phyloP scores from a whole-genome alignment of 2,329 filamentous ascomycete species.

The Trichoderma cornu-damae region DNA sequence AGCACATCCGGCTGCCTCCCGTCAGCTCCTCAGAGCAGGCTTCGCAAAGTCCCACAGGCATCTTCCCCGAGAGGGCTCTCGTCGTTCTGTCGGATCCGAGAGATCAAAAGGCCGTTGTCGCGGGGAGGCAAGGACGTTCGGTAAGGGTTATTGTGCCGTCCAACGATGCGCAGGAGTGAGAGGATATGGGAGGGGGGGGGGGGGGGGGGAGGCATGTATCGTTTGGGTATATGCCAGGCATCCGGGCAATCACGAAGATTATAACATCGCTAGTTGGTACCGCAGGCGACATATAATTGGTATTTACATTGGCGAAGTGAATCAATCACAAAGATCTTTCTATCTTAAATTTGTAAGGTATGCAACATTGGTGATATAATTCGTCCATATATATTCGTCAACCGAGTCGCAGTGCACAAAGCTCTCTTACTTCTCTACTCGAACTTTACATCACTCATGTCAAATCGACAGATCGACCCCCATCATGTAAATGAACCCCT shows the following conservation, averaged over 20 bases:
- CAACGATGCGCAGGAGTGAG: slow-evolving; percentile 1
- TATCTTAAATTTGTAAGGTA: no score
- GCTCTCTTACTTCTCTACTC: background rate
- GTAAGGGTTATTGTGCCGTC: slow-evolving; percentile 1
- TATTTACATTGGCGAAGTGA: background rate
- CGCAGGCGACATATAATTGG: background rate
- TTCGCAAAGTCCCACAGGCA: background rate
- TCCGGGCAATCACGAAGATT: background rate
- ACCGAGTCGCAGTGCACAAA: background rate
- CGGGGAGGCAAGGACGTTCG: background rate
- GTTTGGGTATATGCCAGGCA: background rate
- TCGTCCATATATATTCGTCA: background rate
- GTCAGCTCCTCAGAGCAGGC: background rate
- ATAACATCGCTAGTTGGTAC: no score
- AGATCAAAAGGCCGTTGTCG: background rate
- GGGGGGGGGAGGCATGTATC: background rate
- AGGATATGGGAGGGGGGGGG: no score
- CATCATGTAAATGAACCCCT: background rate
- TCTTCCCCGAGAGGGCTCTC: background rate
- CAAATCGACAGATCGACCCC: background rate
- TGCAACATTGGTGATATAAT: background rate
- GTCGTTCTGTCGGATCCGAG: background rate
- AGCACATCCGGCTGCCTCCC: background rate
- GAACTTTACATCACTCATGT: background rate
- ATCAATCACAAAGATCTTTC: no score